Evolutionary conservation across 306 rosid species (phyloP), one percentile per base, ranked within the genome.

Genomic region (Parietaria judaica): DNA sequence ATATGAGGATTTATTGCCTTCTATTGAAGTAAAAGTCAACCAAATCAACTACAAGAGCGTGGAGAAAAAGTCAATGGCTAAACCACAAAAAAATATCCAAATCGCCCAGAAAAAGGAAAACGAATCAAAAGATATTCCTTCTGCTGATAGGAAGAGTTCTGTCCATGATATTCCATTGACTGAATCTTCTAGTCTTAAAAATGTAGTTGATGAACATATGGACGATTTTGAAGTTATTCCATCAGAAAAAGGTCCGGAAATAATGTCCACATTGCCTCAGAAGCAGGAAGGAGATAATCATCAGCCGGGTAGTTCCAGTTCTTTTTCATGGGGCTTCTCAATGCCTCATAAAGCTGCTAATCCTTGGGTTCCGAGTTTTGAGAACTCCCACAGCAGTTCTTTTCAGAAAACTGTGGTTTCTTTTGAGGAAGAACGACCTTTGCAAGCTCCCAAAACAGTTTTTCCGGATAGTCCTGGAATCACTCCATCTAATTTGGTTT

Each of bases 191-290:
- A 62, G 54, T 23, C 36, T 75, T 16, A 17, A 47, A 6, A 39
- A 15, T 69, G 81, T 51, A 58, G 58, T 62, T 68, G 85, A 84
- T 70, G 90, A 83, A 79, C 82, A 82, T 72, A 78, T 79, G 75
- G 61, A 56, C 11, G 84, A 74, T 47, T 56, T 39, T 60, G 79
- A 65, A 65, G 71, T 46, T 67, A 60, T 60, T 69, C 66, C 73
- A 66, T 70, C 83, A 64, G 79, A 86, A 52, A 76, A 67, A 68
- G 74, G 68, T 56, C 46, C 49, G 79, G 64, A 62, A 66, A 74
- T 60, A 66, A 59, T 67, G 34, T 70, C 66, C 0, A 43, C 39
- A 46, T 17, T 23, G 31, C 31, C 31, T 54, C 70, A 37, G 70
- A 73, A 63, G 65, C 71, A 67, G 66, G 69, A 43, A 70, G 74